Evolutionary conservation across 345 rosid genomes (phyloP).

Genomic region (Eutrema japonicum): DNA sequence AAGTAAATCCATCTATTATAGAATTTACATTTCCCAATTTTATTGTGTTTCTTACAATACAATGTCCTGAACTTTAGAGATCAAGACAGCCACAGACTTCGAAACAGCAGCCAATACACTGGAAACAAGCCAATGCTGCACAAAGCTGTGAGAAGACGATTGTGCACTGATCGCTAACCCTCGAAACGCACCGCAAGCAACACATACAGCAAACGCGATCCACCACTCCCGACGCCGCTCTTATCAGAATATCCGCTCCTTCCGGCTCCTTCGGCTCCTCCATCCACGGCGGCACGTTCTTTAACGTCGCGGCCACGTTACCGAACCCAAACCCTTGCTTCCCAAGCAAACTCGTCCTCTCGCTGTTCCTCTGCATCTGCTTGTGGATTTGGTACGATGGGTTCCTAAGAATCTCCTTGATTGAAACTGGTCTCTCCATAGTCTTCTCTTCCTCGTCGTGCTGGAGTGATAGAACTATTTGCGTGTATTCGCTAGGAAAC

Average conservation of each 20-base stretch:
- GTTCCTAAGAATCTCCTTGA: conserved; percentile 42
- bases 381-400: conserved; percentile 44
- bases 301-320: conserved; percentile 59
- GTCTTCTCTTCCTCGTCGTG: conserved; percentile 46
- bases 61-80: conserved; percentile 21
- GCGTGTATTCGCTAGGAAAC: conserved; percentile 66
- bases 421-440: conserved; percentile 42
- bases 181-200: conserved; percentile 67
- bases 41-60: not conserved
- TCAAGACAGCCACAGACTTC: conserved; percentile 59
- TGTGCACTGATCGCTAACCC: conserved; percentile 64
- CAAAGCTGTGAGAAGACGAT: conserved; percentile 64
- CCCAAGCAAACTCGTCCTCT: conserved; percentile 48
- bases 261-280: conserved; percentile 61
- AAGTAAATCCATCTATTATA: conserved; percentile 4
- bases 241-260: conserved; percentile 58
- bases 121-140: conserved; percentile 70
- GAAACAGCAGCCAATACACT: conserved; percentile 77
- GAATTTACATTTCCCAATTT: conserved; percentile 29
- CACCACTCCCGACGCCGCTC: conserved; percentile 63
- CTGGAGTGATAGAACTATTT: conserved; percentile 53
- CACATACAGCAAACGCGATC: conserved; percentile 78
- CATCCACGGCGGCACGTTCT: conserved; percentile 62
- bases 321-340: conserved; percentile 73
- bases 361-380: conserved; percentile 42